A percentile compares a stretch with the other conserved stretches of the same genome.
Evolutionary conservation across 176 grass and related monocot genomes (phyloP).

Genomic region (Avena sativa): DNA sequence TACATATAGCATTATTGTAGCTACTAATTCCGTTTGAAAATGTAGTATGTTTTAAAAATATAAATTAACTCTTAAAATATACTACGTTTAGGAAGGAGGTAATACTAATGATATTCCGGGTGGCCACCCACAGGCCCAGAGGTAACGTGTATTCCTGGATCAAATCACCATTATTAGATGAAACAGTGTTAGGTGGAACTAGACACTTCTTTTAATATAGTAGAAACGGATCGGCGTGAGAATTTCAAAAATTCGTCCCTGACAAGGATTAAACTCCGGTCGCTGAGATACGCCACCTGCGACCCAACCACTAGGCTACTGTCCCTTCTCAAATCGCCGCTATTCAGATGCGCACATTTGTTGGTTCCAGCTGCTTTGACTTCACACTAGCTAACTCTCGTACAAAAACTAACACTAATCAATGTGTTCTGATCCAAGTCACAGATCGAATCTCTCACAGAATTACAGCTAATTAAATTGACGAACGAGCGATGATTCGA

Average conservation of each 20-base stretch:
- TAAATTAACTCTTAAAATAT: too few relatives aligned
- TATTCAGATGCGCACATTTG: conserved; percentile 38
- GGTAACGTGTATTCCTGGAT: conserved; percentile 10
- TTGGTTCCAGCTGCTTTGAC: conserved; percentile 42
- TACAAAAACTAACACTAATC: conserved; percentile 36
- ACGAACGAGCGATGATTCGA: neutral
- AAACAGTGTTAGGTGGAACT: too few relatives aligned
- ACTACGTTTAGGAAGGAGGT: too few relatives aligned
- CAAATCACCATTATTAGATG: neutral
- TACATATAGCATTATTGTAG: too few relatives aligned
- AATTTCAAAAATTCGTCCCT: too few relatives aligned
- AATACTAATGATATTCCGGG: neutral
- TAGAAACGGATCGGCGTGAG: too few relatives aligned
- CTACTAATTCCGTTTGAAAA: too few relatives aligned
- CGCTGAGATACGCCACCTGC: too few relatives aligned
- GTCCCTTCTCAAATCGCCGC: neutral
- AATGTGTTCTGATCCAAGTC: neutral
- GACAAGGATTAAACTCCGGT: too few relatives aligned
- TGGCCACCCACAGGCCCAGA: neutral
- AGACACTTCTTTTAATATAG: too few relatives aligned
- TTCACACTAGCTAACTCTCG: conserved; percentile 17
- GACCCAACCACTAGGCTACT: too few relatives aligned
- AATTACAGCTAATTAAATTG: neutral
- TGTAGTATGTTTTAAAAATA: too few relatives aligned
- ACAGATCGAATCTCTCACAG: conserved; percentile 31